phyloP scores from a whole-genome alignment of 306 rosid genomes.

The Fragaria nilgerrensis region DNA sequence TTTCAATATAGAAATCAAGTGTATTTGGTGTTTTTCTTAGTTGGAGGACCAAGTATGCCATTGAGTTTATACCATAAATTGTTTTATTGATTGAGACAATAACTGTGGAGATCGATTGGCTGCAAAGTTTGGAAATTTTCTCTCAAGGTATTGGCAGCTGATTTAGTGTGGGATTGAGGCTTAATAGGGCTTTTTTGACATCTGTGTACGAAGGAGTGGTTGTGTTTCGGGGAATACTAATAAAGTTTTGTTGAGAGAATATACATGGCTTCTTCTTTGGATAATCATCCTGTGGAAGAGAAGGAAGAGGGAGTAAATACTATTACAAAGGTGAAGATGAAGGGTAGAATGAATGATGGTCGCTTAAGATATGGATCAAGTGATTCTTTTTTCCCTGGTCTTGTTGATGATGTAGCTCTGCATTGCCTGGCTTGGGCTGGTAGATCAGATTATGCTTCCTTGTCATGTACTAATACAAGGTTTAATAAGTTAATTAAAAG shows the following conservation, averaged over 20 bases:
- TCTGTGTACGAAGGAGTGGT: constrained; percentile 30
- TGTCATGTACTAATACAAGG: constrained; percentile 62
- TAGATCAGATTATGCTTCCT: constrained; percentile 59
- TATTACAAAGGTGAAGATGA: constrained; percentile 28
- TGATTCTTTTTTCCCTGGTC: constrained; percentile 82
- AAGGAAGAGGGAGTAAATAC: constrained; percentile 40
- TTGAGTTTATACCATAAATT: constrained; percentile 18
- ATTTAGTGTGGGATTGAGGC: constrained; percentile 4
- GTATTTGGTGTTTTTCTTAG: neutral
- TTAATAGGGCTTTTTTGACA: constrained; percentile 19
- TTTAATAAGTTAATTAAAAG: constrained; percentile 59
- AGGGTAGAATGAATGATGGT: constrained; percentile 61
- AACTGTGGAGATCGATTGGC: constrained; percentile 43
- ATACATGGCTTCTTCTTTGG: constrained; percentile 29
- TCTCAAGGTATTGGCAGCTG: constrained; percentile 13
- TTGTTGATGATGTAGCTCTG: constrained; percentile 76
- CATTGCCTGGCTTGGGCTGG: constrained; percentile 73
- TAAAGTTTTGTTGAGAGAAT: constrained; percentile 41
- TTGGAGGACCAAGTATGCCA: constrained; percentile 9
- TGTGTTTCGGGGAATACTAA: constrained; percentile 36
- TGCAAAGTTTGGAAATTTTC: constrained; percentile 35
- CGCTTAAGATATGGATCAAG: constrained; percentile 47
- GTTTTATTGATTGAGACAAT: constrained; percentile 29
- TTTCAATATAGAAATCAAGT: constrained; percentile 9
- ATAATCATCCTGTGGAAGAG: constrained; percentile 22